phyloP scores from a whole-genome alignment of 306 rosid species.

The Hippophae tibetana region DNA sequence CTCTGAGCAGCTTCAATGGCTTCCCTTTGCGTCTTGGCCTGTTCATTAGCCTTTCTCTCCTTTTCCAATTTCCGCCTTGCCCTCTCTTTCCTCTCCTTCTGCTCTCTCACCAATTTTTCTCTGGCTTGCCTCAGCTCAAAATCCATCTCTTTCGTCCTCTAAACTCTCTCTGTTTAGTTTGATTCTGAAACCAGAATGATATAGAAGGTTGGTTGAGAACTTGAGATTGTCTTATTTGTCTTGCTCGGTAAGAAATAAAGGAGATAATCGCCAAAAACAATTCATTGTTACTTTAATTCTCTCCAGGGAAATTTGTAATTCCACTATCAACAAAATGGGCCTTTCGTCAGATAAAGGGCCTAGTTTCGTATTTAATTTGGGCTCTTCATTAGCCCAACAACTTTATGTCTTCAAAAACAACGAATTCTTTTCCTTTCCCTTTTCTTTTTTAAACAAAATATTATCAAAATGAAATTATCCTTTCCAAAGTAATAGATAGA shows the following conservation, averaged over 20 bases:
- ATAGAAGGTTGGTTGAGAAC: too few relatives aligned
- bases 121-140: slow-evolving; percentile 82
- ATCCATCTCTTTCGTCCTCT: slow-evolving; percentile 44
- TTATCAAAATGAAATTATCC: too few relatives aligned
- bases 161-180: background rate
- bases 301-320: slow-evolving; percentile 1
- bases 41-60: slow-evolving; percentile 69
- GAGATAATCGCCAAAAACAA: background rate
- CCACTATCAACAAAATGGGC: background rate
- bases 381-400: too few relatives aligned
- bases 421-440: too few relatives aligned
- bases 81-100: slow-evolving; percentile 52
- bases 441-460: too few relatives aligned
- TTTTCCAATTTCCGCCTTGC: slow-evolving; percentile 40
- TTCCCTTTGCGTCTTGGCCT: slow-evolving; percentile 57
- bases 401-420: too few relatives aligned
- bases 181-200: too few relatives aligned
- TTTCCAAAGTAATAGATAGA: too few relatives aligned
- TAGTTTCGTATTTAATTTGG: too few relatives aligned
- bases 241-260: background rate
- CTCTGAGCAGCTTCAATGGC: slow-evolving; percentile 80
- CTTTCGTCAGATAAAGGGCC: too few relatives aligned
- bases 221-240: background rate
- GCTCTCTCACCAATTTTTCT: slow-evolving; percentile 89
- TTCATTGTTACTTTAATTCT: background rate